phyloP scores from a whole-genome alignment of 2,329 filamentous ascomycete genomes.

The Penicillium sp. region DNA sequence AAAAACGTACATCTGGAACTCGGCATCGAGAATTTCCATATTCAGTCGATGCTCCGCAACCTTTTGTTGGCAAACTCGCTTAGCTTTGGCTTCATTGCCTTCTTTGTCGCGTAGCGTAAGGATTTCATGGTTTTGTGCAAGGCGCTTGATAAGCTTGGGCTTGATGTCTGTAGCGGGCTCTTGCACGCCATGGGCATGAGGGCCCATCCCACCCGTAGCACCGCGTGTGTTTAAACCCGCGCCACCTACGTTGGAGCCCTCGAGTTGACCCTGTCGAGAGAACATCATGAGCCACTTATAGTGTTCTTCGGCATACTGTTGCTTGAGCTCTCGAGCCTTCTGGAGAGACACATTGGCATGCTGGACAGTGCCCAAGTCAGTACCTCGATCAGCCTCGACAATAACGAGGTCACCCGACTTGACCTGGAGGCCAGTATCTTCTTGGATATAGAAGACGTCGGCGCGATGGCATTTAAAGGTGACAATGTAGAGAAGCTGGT shows the following conservation, averaged over 20 bases:
- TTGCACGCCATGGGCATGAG: constrained; percentile 73
- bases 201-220: constrained; percentile 77
- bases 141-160: constrained; percentile 94
- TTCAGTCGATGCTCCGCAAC: constrained; percentile 91
- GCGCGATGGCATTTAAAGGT: constrained; percentile 95
- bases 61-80: constrained; percentile 94
- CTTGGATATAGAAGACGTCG: constrained; percentile 96
- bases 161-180: constrained; percentile 79
- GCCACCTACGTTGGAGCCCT: constrained; percentile 45
- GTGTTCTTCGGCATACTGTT: constrained; percentile 91
- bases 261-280: constrained; percentile 70
- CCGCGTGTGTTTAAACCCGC: constrained; percentile 69
- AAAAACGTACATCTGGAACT: constrained; percentile 88
- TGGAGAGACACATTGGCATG: constrained; percentile 87
- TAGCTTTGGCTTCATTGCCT: constrained; percentile 95
- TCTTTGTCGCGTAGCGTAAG: constrained; percentile 90
- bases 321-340: constrained; percentile 84
- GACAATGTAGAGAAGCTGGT: constrained; percentile 70
- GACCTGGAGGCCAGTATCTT: constrained; percentile 88
- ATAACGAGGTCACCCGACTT: constrained; percentile 94
- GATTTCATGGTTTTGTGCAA: constrained; percentile 90
- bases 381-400: constrained; percentile 94
- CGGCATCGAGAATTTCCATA: constrained; percentile 98
- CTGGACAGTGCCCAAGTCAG: constrained; percentile 90
- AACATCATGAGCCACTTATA: constrained; percentile 99